Percentiles rank a stretch among this genome's conserved stretches.
Evolutionary conservation across 2,329 filamentous ascomycete genomes (phyloP).

Genomic region (Aureobasidium uvarum): DNA sequence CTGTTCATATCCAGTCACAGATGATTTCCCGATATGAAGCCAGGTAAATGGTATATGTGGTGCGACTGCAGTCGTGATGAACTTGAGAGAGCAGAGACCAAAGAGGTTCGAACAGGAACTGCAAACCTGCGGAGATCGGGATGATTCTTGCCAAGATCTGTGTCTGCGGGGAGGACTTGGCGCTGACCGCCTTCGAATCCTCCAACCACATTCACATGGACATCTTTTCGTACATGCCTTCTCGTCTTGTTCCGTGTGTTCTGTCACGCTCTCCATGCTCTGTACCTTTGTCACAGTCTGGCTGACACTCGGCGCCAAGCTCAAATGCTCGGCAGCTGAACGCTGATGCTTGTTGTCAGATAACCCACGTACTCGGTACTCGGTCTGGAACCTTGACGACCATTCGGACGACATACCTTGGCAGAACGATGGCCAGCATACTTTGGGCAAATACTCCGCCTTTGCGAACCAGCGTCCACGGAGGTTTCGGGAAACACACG

Average conservation of each 20-base stretch:
- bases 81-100: neutral
- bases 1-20: no score
- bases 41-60: neutral
- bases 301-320: neutral
- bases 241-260: neutral
- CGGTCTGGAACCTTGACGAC: neutral
- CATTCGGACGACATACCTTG: neutral
- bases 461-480: neutral
- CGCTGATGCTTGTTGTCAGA: neutral
- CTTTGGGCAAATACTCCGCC: neutral
- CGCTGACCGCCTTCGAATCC: neutral
- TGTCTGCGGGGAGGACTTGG: neutral
- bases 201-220: neutral
- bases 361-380: neutral
- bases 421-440: neutral
- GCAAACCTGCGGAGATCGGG: neutral
- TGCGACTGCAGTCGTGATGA: neutral
- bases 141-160: neutral
- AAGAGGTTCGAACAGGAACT: neutral
- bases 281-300: neutral
- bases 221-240: neutral
- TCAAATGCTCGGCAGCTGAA: slow-evolving; percentile 8
- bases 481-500: neutral
- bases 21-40: neutral
- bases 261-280: no score